A percentile compares a stretch with the other conserved stretches of the same genome.
phyloP scores from a whole-genome alignment of 2,329 filamentous ascomycete species.

The Chaetomium strumarium region DNA sequence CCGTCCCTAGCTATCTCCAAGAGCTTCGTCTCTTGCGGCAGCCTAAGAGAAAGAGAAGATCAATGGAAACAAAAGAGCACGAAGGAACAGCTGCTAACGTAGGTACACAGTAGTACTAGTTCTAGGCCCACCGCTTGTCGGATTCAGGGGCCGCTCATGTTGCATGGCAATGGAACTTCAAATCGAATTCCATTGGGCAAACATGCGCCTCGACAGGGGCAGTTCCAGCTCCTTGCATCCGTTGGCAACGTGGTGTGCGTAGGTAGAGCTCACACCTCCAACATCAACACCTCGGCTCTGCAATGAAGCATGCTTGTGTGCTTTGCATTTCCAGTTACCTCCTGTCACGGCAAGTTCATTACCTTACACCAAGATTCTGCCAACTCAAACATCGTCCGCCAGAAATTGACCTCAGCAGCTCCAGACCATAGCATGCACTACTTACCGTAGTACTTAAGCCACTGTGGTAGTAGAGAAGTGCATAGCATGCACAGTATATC shows the following conservation, averaged over 20 bases:
- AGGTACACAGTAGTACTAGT: neutral
- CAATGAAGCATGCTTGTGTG: neutral
- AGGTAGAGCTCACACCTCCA: neutral
- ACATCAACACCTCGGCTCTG: neutral
- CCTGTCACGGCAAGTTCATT: no score
- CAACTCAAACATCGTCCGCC: no score
- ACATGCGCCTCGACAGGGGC: constrained; percentile 15
- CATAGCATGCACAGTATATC: no score
- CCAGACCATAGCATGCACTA: no score
- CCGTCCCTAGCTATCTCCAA: neutral
- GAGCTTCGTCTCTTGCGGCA: constrained; percentile 2
- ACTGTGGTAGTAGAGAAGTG: no score
- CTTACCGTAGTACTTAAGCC: no score
- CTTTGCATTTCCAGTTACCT: no score
- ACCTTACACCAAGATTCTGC: no score
- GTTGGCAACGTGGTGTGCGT: neutral
- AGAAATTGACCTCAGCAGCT: no score
- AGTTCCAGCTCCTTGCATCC: constrained; percentile 8
- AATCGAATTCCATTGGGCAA: constrained; percentile 16
- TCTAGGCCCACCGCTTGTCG: constrained; percentile 17
- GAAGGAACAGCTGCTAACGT: no score
- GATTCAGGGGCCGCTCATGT: constrained; percentile 22
- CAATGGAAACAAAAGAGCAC: constrained; percentile 2
- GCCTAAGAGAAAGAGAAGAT: constrained; percentile 3
- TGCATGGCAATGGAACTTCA: constrained; percentile 6